Evolutionary conservation across 2,329 filamentous ascomycete species (phyloP).

Genomic region (Cercospora zeina): DNA sequence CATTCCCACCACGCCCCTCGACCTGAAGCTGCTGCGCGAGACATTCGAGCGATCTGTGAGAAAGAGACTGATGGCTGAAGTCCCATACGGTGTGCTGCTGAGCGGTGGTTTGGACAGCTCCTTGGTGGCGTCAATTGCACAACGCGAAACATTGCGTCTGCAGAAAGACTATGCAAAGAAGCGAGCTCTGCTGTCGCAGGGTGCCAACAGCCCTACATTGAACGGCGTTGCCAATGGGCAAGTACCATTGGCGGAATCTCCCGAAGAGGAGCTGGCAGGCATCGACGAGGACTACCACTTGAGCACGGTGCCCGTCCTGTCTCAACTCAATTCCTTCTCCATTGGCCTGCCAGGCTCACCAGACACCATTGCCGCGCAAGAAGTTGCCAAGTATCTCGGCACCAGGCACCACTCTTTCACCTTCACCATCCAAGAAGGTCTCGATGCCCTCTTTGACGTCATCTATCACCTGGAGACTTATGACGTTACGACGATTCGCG

Average conservation of each 20-base stretch:
- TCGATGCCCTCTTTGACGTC: constrained; percentile 94
- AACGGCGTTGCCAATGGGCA: constrained; percentile 47
- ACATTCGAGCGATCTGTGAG: constrained; percentile 87
- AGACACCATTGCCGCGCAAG: constrained; percentile 85
- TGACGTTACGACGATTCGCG: constrained; percentile 97
- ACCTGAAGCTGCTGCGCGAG: constrained; percentile 78
- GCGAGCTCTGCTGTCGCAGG: constrained; percentile 43
- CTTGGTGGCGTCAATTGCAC: constrained; percentile 47
- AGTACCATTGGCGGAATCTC: constrained; percentile 50
- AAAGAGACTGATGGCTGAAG: constrained; percentile 97
- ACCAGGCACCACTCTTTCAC: constrained; percentile 98
- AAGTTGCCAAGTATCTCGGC: constrained; percentile 94
- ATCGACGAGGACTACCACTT: constrained; percentile 91
- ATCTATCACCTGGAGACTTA: constrained; percentile 98
- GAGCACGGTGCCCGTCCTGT: constrained; percentile 84
- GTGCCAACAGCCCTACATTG: constrained; percentile 34
- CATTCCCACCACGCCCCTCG: constrained; percentile 76
- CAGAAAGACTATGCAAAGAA: constrained; percentile 51
- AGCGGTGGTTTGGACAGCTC: constrained; percentile 96
- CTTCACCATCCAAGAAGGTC: constrained; percentile 94
- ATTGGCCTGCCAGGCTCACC: constrained; percentile 92
- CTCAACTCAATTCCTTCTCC: constrained; percentile 97
- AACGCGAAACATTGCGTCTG: constrained; percentile 26
- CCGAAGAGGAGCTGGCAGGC: constrained; percentile 74
- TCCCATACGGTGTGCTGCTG: constrained; percentile 92